phyloP scores from a whole-genome alignment of 345 rosid species.

The Adansonia digitata region DNA sequence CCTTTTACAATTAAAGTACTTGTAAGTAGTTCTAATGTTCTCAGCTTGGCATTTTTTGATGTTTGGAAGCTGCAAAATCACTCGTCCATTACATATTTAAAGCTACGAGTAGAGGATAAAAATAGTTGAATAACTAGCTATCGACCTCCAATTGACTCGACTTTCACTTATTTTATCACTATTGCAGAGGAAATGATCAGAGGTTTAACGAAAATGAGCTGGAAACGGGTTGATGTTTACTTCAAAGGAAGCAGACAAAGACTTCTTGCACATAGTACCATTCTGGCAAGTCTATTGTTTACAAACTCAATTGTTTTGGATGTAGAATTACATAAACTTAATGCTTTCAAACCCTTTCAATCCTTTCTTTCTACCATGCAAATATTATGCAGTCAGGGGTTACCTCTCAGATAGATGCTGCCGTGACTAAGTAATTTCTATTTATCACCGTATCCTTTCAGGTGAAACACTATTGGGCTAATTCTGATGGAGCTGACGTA shows the following conservation, averaged over 20 bases:
- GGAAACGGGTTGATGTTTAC: conserved; percentile 82
- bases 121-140: neutral
- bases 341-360: neutral
- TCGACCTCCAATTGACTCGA: neutral
- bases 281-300: conserved; percentile 50
- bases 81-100: neutral
- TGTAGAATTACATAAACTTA: neutral
- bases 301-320: neutral
- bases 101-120: neutral
- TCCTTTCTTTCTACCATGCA: neutral
- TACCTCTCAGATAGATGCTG: neutral
- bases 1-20: neutral
- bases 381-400: neutral
- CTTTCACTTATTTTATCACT: neutral
- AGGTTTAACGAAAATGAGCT: conserved; percentile 51
- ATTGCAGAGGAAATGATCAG: conserved; percentile 74
- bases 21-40: neutral
- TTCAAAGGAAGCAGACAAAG: conserved; percentile 66
- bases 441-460: conserved; percentile 22
- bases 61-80: neutral
- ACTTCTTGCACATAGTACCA: conserved; percentile 65
- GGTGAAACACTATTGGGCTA: conserved; percentile 51
- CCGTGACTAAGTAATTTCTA: neutral
- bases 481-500: conserved; percentile 80
- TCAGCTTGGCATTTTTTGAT: neutral